A percentile compares a stretch with the other conserved stretches of the same genome.
These are phyloP conservation scores for Pseudogymnoascus sp. DNA, from an alignment of 2,329 filamentous ascomycete species.

Conservation along the genomic window DNA sequence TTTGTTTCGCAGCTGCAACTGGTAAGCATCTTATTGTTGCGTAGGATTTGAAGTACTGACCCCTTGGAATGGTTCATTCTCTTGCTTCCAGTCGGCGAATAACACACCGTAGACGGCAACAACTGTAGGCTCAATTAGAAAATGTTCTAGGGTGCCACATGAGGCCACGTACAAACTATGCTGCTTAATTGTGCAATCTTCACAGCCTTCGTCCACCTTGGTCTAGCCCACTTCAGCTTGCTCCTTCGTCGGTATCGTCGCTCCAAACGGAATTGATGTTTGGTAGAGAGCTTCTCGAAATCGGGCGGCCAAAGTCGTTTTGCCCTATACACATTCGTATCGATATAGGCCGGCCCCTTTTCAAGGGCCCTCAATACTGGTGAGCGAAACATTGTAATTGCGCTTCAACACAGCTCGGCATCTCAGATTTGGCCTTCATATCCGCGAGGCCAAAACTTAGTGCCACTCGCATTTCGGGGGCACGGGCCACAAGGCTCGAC, in stretches of 20 bases:
- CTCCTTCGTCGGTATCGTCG: constrained; percentile 69
- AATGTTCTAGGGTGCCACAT: background rate
- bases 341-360: constrained; percentile 26
- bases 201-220: constrained; percentile 57
- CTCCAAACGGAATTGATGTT: constrained; percentile 72
- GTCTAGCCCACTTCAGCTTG: constrained; percentile 52
- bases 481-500: constrained; percentile 7
- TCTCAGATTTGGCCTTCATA: background rate
- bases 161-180: constrained; percentile 23
- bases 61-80: constrained; percentile 42
- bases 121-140: constrained; percentile 32
- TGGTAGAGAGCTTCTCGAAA: constrained; percentile 59
- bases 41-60: constrained; percentile 31
- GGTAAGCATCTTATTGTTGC: constrained; percentile 8
- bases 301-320: constrained; percentile 75
- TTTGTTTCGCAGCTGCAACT: constrained; percentile 32
- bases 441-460: background rate
- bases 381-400: constrained; percentile 39
- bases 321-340: constrained; percentile 53
- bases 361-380: constrained; percentile 37
- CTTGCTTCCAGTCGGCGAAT: constrained; percentile 50
- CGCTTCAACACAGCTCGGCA: background rate
- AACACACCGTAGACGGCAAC: constrained; percentile 50
- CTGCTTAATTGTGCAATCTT: constrained; percentile 51
- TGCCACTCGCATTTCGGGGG: background rate